Percentiles rank a stretch among this genome's conserved stretches.
These are phyloP conservation scores for Meyerozyma smithsonii DNA, from an alignment of 1,139 yeast species.

Conservation along the genomic window DNA sequence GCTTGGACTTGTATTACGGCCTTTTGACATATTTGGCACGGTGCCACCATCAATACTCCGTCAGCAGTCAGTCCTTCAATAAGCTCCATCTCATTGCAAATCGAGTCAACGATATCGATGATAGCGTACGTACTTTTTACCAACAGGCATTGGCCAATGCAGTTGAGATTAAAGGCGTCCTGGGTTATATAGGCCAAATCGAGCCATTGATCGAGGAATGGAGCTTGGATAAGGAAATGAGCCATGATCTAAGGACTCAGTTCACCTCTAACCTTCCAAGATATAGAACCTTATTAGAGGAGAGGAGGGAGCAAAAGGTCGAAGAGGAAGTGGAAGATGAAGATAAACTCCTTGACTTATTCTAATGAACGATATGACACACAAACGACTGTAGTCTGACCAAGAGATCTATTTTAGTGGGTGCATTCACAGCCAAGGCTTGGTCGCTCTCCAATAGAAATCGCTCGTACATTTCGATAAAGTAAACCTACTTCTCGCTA, in stretches of 20 bases:
- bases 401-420: no score
- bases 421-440: no score
- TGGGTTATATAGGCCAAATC: constrained; percentile 27
- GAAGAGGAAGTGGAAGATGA: constrained; percentile 21
- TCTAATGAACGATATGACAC: constrained; percentile 9
- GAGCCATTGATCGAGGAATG: constrained; percentile 32
- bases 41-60: constrained; percentile 18
- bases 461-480: no score
- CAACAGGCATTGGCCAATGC: constrained; percentile 21
- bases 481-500: no score
- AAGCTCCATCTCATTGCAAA: constrained; percentile 8
- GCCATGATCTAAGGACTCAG: constrained; percentile 17
- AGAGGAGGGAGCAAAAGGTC: constrained; percentile 25
- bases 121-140: constrained; percentile 21
- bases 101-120: constrained; percentile 14
- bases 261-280: constrained; percentile 17
- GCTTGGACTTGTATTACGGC: constrained; percentile 16
- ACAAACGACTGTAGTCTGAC: neutral
- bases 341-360: constrained; percentile 30
- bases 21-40: constrained; percentile 19
- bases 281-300: constrained; percentile 22
- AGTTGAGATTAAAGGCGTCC: constrained; percentile 26
- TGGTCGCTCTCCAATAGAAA: no score
- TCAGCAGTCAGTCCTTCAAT: constrained; percentile 26
- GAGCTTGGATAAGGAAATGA: constrained; percentile 32